Evolutionary conservation across 2,329 filamentous ascomycete genomes (phyloP), one percentile per base, ranked within the genome.

Genomic region (Lachnellula willkommii): DNA sequence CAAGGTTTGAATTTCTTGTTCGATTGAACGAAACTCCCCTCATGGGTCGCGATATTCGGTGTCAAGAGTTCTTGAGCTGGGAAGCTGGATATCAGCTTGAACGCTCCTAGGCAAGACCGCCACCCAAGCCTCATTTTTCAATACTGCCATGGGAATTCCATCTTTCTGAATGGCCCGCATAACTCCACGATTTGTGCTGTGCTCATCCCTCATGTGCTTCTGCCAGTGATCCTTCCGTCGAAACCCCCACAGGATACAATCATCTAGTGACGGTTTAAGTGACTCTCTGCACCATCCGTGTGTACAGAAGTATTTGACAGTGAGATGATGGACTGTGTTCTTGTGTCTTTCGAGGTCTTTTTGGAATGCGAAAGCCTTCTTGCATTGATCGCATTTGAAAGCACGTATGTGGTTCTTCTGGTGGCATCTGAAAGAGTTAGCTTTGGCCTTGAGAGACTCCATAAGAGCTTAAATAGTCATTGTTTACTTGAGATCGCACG

Each of bases 261-360:
- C 46, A 12, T 48, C 46, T 26, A 48, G 12, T 9, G 17, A 26
- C 20, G 26, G 28, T 32, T 35, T 28, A 2, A 48, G 36, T 17
- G 20, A 28, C 4, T 48, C 46, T 32, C 46, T 17, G 11, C 46
- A 48, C 28, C 46, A 48, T 5, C 53, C 53, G 17, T 51, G 32
- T 17, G 50, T 49, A 48, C 53, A 58, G 49, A 53, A 55, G 32
- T 53, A 55, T 20, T 53, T 58, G 11, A 42, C 26, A 2, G 52
- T 54, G 12, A 46, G 48, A 32, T 58, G 53, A 37, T 55, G 50
- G 1, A 58, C 50, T 28, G 52, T 55, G 35, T 50, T 56, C 20
- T 52, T 36, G 43, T 60, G 58, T 12, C 58, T 43, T 5, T 56
- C 51, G 28, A 56, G 45, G 47, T 59, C 51, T 52, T 59, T 58